Conservation (phyloP, 2,329 filamentous ascomycete genomes). For the Pestalotiopsis sp. region DNA sequence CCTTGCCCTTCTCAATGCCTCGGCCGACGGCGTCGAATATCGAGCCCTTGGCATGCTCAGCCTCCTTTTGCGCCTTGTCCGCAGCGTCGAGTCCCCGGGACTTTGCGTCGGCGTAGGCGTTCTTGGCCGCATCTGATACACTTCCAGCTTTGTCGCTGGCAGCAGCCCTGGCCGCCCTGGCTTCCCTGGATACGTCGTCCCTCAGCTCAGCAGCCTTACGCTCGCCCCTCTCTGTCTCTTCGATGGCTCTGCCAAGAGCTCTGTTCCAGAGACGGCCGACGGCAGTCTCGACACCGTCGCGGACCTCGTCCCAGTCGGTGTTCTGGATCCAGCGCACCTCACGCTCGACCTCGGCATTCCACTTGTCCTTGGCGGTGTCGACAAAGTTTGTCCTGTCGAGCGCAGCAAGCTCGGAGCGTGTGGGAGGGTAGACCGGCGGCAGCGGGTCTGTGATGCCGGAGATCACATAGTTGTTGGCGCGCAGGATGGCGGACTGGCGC, state of each 20-base stretch:
- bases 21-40: constrained; percentile 40
- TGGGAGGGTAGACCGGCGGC: constrained; percentile 48
- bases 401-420: constrained; percentile 51
- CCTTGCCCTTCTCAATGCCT: constrained; percentile 42
- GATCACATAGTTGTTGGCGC: constrained; percentile 57
- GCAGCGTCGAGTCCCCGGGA: constrained; percentile 26
- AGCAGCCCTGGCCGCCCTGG: constrained; percentile 36
- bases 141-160: constrained; percentile 22
- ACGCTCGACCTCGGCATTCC: constrained; percentile 74
- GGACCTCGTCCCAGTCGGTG: constrained; percentile 65
- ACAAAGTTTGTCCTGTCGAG: constrained; percentile 57
- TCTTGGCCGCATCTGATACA: constrained; percentile 31
- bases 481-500: constrained; percentile 56
- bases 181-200: neutral
- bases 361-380: constrained; percentile 73
- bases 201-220: constrained; percentile 25
- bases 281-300: constrained; percentile 57
- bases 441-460: constrained; percentile 51
- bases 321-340: constrained; percentile 67
- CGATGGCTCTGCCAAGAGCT: constrained; percentile 35
- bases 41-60: constrained; percentile 37
- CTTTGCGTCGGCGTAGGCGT: constrained; percentile 31
- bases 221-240: constrained; percentile 29
- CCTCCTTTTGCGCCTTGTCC: constrained; percentile 30
- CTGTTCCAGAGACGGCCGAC: constrained; percentile 46